Evolutionary conservation across 345 rosid genomes (phyloP), one percentile per base, ranked within the genome.

Genomic region (Eucalyptus camaldulensis): DNA sequence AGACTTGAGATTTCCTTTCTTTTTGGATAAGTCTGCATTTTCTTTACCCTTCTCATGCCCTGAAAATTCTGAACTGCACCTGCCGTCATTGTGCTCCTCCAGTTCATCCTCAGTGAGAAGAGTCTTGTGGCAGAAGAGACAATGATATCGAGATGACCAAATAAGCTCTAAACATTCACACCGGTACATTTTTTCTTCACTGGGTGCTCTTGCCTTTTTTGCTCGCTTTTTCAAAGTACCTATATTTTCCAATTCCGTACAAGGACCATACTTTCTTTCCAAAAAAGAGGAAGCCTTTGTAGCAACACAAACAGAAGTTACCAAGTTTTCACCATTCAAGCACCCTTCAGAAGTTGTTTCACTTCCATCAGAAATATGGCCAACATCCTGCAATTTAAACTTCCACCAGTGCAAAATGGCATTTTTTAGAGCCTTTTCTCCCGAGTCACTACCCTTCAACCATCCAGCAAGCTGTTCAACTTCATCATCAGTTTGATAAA

Each of bases 161-260:
- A 95, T 93, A 44, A 94, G 95, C 94, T 98, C 99, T 87, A 98
- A 93, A 90, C 99, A 98, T 90, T 93, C 94, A 76, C 99, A 98
- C 72, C 98, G 91, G 76, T 92, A 94, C 89, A 94, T 92, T 90
- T 93, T 95, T 86, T 95, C 98, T 89, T 87, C 93, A 88, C 90
- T 90, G 49, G 76, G 90, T 88, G 92, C 87, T 90, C 90, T 93
- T 81, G 91, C 92, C 93, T 92, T 94, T 91, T 95, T 94, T 87
- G 94, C 96, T 83, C 85, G 90, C 90, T 92, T 94, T 92, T 93
- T 95, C 25, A 90, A 76, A 33, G 91, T 49, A 72, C 92, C 95
- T 37, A 80, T 88, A 45, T 86, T 87, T 89, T 93, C 96, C 31
- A 92, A 81, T 90, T 92, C 95, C 50, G 80, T 83, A 90, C 90